A percentile compares a stretch with the other conserved stretches of the same genome.
phyloP scores from a whole-genome alignment of 805 yeast species.

The Saccharomycopsis sp. region DNA sequence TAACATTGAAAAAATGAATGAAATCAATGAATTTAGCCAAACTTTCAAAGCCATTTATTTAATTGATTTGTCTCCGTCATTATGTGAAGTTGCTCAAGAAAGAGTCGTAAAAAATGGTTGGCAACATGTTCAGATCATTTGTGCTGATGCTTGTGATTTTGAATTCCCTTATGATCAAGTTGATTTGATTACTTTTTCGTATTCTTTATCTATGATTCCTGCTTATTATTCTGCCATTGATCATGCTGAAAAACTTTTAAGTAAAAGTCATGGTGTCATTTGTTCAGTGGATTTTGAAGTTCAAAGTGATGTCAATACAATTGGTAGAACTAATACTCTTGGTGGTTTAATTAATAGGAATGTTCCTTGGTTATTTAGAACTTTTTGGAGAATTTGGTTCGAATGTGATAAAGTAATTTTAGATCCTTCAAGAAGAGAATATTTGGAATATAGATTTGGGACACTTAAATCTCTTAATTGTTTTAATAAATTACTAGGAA shows the following conservation, averaged over 20 bases:
- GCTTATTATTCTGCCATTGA: slow-evolving; percentile 71
- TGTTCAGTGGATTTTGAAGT: slow-evolving; percentile 76
- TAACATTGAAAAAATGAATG: slow-evolving; percentile 69
- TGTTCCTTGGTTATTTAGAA: slow-evolving; percentile 66
- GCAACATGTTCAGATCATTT: slow-evolving; percentile 53
- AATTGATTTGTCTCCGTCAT: slow-evolving; percentile 67
- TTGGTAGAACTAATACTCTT: slow-evolving; percentile 61
- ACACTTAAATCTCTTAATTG: slow-evolving; percentile 66
- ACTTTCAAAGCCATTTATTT: slow-evolving; percentile 58
- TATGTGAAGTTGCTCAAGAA: slow-evolving; percentile 59
- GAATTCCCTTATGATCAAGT: slow-evolving; percentile 39
- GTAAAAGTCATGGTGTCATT: slow-evolving; percentile 46
- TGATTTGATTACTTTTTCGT: slow-evolving; percentile 70
- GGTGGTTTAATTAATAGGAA: slow-evolving; percentile 68
- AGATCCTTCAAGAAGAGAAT: slow-evolving; percentile 74
- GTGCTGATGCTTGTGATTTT: slow-evolving; percentile 71
- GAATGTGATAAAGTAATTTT: slow-evolving; percentile 73
- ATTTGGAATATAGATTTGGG: slow-evolving; percentile 73
- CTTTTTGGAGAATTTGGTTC: slow-evolving; percentile 84
- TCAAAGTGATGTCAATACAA: slow-evolving; percentile 50
- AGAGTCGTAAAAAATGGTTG: slow-evolving; percentile 41
- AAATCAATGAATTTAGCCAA: slow-evolving; percentile 25
- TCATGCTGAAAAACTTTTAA: slow-evolving; percentile 43
- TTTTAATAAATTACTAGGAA: slow-evolving; percentile 55
- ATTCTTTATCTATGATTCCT: slow-evolving; percentile 80